Evolutionary conservation across 805 yeast species (phyloP).

Genomic region (Sugiyamaella smithiae): DNA sequence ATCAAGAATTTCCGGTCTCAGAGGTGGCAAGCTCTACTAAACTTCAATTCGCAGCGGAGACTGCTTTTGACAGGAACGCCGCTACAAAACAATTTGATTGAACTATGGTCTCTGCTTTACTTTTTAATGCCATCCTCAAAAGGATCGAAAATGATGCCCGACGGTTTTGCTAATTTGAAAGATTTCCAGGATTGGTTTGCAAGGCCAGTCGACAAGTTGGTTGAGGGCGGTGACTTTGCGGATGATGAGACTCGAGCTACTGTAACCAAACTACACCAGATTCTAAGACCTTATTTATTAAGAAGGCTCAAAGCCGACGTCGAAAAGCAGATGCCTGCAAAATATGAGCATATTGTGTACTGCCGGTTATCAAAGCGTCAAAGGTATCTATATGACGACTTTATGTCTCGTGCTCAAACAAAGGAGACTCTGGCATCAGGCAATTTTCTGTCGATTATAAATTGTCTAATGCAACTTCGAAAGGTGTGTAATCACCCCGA

Average conservation of each 20-base stretch:
- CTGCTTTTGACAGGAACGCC: constrained; percentile 95
- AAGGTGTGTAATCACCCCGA: constrained; percentile 97
- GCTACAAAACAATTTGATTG: constrained; percentile 89
- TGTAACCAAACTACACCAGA: constrained; percentile 86
- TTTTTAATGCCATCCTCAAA: constrained; percentile 92
- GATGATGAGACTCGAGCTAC: constrained; percentile 74
- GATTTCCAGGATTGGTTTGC: constrained; percentile 99
- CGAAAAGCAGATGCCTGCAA: constrained; percentile 98
- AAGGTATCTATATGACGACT: constrained; percentile 88
- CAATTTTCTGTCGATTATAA: constrained; percentile 89
- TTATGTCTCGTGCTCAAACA: constrained; percentile 95
- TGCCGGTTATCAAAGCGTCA: constrained; percentile 93
- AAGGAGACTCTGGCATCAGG: constrained; percentile 92
- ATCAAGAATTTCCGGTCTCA: constrained; percentile 95
- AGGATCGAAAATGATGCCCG: constrained; percentile 62
- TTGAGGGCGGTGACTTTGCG: constrained; percentile 65
- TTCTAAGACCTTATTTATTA: constrained; percentile 84
- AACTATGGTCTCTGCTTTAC: constrained; percentile 91
- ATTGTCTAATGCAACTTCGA: constrained; percentile 95
- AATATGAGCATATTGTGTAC: constrained; percentile 90
- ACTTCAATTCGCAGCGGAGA: constrained; percentile 89
- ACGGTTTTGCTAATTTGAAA: constrained; percentile 92
- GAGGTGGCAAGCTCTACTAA: constrained; percentile 93
- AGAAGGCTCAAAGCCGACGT: constrained; percentile 94
- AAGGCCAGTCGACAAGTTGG: constrained; percentile 88